Evolutionary conservation across 2,329 filamentous ascomycete genomes (phyloP).

Genomic region (Fusarium metavorans): DNA sequence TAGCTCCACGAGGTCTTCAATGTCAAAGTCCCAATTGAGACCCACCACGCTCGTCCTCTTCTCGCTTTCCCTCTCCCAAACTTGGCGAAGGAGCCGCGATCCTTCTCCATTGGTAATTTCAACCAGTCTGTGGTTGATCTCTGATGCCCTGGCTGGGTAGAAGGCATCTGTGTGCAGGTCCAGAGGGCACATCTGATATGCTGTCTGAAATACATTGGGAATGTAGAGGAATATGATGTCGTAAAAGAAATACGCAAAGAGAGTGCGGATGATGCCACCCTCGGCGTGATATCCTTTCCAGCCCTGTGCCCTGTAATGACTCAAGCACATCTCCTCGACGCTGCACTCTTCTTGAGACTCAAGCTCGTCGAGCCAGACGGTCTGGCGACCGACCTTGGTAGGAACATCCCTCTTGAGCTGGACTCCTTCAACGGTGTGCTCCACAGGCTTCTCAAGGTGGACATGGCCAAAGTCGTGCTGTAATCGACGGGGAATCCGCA

Average conservation of each 20-base stretch:
- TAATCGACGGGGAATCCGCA: constrained; percentile 84
- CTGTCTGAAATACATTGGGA: constrained; percentile 96
- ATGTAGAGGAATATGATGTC: constrained; percentile 94
- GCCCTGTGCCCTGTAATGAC: constrained; percentile 82
- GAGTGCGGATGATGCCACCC: constrained; percentile 89
- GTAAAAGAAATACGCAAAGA: constrained; percentile 92
- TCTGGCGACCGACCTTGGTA: constrained; percentile 60
- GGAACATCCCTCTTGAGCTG: constrained; percentile 75
- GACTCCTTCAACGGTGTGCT: constrained; percentile 81
- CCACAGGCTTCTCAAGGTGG: constrained; percentile 77
- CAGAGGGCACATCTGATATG: constrained; percentile 92
- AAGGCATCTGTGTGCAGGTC: constrained; percentile 95
- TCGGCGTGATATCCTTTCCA: constrained; percentile 98
- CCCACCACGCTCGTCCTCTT: constrained; percentile 88
- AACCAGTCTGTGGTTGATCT: constrained; percentile 88
- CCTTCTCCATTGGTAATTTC: constrained; percentile 89
- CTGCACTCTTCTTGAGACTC: constrained; percentile 80
- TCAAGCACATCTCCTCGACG: constrained; percentile 95
- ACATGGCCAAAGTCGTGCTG: constrained; percentile 96
- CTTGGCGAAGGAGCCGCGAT: constrained; percentile 71
- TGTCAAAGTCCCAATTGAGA: constrained; percentile 88
- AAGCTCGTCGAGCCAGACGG: constrained; percentile 86
- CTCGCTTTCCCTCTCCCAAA: constrained; percentile 77
- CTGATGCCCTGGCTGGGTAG: constrained; percentile 84
- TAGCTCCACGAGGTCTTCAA: constrained; percentile 84